Conservation (phyloP, 768 basidiomycete species). For the Ramaria sp. region DNA sequence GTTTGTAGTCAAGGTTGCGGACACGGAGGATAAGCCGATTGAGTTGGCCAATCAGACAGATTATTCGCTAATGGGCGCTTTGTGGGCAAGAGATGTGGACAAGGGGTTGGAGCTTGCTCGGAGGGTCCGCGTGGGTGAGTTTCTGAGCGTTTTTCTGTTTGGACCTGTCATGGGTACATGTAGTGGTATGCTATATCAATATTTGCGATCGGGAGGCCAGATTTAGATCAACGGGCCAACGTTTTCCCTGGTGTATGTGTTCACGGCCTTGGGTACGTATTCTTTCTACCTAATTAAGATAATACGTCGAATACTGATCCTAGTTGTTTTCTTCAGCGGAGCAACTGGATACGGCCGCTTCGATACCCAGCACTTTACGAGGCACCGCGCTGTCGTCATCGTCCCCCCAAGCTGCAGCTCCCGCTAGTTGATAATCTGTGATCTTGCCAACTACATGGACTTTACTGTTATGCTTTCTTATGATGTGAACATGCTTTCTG, state of each 20-base stretch:
- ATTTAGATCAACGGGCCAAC: conserved; percentile 48
- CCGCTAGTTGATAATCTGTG: conserved; percentile 1
- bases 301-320: not conserved
- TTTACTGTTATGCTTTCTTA: too few relatives aligned
- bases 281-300: not conserved
- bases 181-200: not conserved
- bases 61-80: conserved; percentile 38
- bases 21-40: conserved; percentile 44
- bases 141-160: not conserved
- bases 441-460: too few relatives aligned
- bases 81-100: conserved; percentile 42
- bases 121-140: conserved; percentile 36
- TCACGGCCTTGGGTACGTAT: conserved; percentile 37
- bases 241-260: conserved; percentile 28
- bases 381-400: conserved; percentile 30
- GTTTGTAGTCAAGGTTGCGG: conserved; percentile 32
- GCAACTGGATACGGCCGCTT: conserved; percentile 41
- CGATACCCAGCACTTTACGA: conserved; percentile 40
- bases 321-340: conserved; percentile 11
- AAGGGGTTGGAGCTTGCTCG: conserved; percentile 30
- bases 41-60: conserved; percentile 43
- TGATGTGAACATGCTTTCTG: too few relatives aligned
- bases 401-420: conserved; percentile 22
- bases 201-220: conserved; percentile 26
- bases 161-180: not conserved